Base-by-base conservation (phyloP, 345 rosid genomes). In the Gossypium anomalum region DNA sequence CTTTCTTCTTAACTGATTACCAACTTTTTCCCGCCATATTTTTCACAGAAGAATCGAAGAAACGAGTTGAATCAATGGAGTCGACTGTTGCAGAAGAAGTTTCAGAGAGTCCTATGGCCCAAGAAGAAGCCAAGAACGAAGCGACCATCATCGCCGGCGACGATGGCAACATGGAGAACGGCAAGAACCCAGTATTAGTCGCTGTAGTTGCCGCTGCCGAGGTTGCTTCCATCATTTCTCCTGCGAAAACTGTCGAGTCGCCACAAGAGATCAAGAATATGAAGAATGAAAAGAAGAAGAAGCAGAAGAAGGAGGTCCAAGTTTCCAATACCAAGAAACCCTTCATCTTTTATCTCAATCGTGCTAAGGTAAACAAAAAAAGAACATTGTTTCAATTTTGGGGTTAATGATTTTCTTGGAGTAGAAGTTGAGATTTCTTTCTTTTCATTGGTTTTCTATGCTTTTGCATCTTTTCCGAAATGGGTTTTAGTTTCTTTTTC, bases 291-390 rank as follows among this genome's bases (percentile, higher is more conserved):
- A 61, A 27, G 71, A 82, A 76, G 67, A 80, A 70, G 71, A 69
- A 49, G 55, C 38, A 41, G 65, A 57, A 70, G 25, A 55, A 79
- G 19, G 71, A 56, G 58, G 77, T 83, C 62, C 79, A 72, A 16
- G 80, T 83, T 51, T 83, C 86, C 59, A 80, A 75, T 66, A 78
- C 68, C 74, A 80, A 83, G 81, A 80, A 78, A 62, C 83, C 83
- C 74, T 80, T 83, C 74, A 17, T 78, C 71, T 83, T 80, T 76
- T 83, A 83, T 57, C 86, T 80, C 62, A 78, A 72, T 78, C 81
- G 80, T 65, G 83, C 86, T 52, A 83, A 80, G 76, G 86, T 80
- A 76, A 11, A 34, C 7, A 4, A 27, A n/a, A 47, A 9, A 47
- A 47, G 3, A 45, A 45, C 22, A 8, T 38, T 13, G 2, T 51